Evolutionary conservation across 2,329 filamentous ascomycete species (phyloP), one percentile per base, ranked within the genome.

Genomic region (Penicillium italicum): DNA sequence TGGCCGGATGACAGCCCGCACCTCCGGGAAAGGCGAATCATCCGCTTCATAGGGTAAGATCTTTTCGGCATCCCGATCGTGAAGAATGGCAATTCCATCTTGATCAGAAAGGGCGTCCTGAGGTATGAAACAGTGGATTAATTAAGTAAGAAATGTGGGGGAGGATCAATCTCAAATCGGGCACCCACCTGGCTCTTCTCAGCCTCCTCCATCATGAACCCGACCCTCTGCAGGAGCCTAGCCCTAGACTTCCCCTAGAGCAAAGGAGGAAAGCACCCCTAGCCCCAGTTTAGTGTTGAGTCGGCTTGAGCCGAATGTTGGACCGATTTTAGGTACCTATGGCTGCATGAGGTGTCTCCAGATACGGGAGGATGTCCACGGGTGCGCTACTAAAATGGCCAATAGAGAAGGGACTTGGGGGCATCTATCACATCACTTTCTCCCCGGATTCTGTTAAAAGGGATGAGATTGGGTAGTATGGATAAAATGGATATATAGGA

Each of bases 1-100:
- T 1, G 72, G 69, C 26, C 60, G 63, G 18, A 74, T 66, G 40
- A 73, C 72, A 8, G 72, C 72, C 47, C 72, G 72, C 30, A 74
- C 72, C 57, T 74, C 72, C 1, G 71, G 72, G 45, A 70, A 74
- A 2, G 72, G 72, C n/a, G 72, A 74, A 53, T 74, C 65, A 28
- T 71, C 65, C 14, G 69, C 72, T 31, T 73, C 71, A 48, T 71
- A 73, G 7, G 70, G 66, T 22, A 74, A 65, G 30, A 68, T 64
- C 49, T 67, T 55, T 22, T 68, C 62, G 26, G 69, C 71, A 60
- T 72, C 70, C 20, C 60, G 54, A 53, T 74, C 72, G 34, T 61
- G 63, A 20, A 74, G 65, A 31, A 72, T 55, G 40, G 48, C 59
- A 22, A 61, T 52, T 6, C 64, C 57, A 37, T 63, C 62, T 10